Conservation (phyloP, 2,329 filamentous ascomycete species). For the Ceratocystiopsis brevicomis region DNA sequence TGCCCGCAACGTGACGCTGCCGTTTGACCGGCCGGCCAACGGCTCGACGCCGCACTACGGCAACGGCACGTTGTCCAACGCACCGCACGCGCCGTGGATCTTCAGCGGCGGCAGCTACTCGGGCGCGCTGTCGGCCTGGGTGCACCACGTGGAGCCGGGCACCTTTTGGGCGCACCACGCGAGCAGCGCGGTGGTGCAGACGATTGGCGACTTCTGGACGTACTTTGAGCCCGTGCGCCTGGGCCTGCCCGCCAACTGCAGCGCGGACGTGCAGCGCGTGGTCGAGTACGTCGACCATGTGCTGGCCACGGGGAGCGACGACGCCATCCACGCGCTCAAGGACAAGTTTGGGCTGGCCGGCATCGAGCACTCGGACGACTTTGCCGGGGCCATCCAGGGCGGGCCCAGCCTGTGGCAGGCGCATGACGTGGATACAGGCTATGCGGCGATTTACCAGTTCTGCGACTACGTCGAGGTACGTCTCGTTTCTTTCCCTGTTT, state of each 20-base stretch:
- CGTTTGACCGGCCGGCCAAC: constrained; percentile 26
- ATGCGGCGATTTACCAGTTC: constrained; percentile 29
- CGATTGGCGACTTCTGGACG: constrained; percentile 32
- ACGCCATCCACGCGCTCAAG: constrained; percentile 26
- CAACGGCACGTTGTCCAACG: constrained; percentile 25
- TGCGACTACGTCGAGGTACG: constrained; percentile 28
- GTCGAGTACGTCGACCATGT: constrained; percentile 31
- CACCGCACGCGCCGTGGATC: constrained; percentile 34
- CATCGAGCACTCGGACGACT: constrained; percentile 26
- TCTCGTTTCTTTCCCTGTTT: no score
- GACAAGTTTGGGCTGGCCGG: constrained; percentile 27
- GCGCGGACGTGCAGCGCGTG: constrained; percentile 29
- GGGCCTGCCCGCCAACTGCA: constrained; percentile 38
- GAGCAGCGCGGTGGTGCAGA: constrained; percentile 34
- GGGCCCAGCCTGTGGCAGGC: constrained; percentile 40
- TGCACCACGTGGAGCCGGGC: constrained; percentile 28
- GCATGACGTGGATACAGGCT: constrained; percentile 27
- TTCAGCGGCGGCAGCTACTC: constrained; percentile 35
- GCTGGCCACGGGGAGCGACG: constrained; percentile 19
- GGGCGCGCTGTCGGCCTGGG: constrained; percentile 35
- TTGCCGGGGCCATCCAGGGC: constrained; percentile 27
- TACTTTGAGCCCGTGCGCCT: constrained; percentile 35
- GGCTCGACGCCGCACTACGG: not conserved
- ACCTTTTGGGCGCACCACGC: constrained; percentile 41
- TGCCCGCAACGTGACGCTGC: constrained; percentile 24